phyloP scores from a whole-genome alignment of 352 stramenopile species.

The Phytophthora hibernalis region DNA sequence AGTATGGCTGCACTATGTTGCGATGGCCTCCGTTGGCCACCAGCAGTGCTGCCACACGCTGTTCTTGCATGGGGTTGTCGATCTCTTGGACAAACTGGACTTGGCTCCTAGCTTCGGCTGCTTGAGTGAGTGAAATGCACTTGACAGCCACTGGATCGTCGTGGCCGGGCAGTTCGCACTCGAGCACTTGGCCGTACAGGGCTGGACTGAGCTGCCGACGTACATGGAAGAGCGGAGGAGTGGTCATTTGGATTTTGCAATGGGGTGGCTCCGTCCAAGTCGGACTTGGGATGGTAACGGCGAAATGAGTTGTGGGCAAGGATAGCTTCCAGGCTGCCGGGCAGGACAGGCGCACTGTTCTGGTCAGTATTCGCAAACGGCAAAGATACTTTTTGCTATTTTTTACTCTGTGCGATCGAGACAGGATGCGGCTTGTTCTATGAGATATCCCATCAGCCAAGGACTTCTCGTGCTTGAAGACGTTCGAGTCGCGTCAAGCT shows the following conservation, averaged over 20 bases:
- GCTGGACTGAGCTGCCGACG: conserved; percentile 26
- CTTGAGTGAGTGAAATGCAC: conserved; percentile 35
- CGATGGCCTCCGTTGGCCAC: conserved; percentile 31
- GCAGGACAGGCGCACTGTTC: too few species aligned
- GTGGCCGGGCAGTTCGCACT: conserved; percentile 29
- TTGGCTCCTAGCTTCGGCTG: conserved; percentile 13
- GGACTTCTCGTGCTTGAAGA: too few species aligned
- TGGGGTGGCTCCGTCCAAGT: too few species aligned
- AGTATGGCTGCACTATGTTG: conserved; percentile 42
- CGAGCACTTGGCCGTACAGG: conserved; percentile 42
- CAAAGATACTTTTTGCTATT: too few species aligned
- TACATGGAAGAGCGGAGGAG: conserved; percentile 19
- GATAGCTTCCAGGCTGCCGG: too few species aligned
- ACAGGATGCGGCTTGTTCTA: too few species aligned
- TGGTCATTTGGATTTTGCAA: conserved; percentile 7
- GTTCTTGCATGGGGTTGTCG: conserved; percentile 41
- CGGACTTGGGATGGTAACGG: too few species aligned
- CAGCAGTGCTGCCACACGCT: conserved; percentile 14
- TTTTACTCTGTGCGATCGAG: too few species aligned
- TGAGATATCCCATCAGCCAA: too few species aligned
- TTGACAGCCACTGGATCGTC: conserved; percentile 37
- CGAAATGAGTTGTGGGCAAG: too few species aligned
- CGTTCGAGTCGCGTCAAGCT: too few species aligned
- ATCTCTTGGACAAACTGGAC: conserved; percentile 23
- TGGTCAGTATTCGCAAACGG: too few species aligned